A percentile compares a stretch with the other conserved stretches of the same genome.
Evolutionary conservation across 768 basidiomycete genomes (phyloP).

Genomic region (Tylopilus subfusipes): DNA sequence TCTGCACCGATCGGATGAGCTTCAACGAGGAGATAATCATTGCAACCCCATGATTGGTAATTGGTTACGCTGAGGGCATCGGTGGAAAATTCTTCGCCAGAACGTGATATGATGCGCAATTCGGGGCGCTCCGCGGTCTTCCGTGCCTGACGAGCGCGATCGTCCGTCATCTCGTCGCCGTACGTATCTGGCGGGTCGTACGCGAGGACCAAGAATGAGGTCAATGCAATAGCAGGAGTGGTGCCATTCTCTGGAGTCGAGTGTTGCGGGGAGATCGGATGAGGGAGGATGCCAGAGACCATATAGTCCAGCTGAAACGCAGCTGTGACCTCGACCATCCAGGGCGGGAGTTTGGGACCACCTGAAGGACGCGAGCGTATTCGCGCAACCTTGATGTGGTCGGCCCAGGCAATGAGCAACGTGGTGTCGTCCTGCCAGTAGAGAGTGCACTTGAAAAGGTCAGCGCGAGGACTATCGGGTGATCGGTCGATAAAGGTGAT

Average conservation of each 20-base stretch:
- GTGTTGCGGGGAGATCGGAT: constrained; percentile 43
- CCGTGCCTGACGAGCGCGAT: constrained; percentile 71
- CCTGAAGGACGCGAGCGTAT: constrained; percentile 60
- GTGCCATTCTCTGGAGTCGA: constrained; percentile 14
- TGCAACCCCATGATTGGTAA: constrained; percentile 85
- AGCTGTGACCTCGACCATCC: constrained; percentile 83
- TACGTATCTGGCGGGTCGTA: constrained; percentile 78
- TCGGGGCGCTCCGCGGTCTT: constrained; percentile 91
- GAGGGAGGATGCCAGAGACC: constrained; percentile 87
- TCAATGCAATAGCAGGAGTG: constrained; percentile 37
- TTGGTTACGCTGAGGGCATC: constrained; percentile 79
- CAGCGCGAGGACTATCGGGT: constrained; percentile 80
- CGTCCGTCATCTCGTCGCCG: constrained; percentile 63
- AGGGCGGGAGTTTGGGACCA: constrained; percentile 49
- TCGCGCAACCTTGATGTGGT: constrained; percentile 86
- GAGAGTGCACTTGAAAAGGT: constrained; percentile 90
- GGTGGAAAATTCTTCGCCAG: constrained; percentile 82
- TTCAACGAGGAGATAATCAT: constrained; percentile 80
- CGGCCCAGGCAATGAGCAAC: constrained; percentile 90
- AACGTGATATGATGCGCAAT: constrained; percentile 83
- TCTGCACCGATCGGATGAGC: constrained; percentile 26
- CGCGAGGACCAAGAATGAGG: constrained; percentile 83
- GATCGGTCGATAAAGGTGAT: constrained; percentile 86
- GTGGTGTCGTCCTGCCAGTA: constrained; percentile 92
- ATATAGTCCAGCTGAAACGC: constrained; percentile 94